Evolutionary conservation across 164 flowering plant species (phyloP).

Genomic region (Berberis thunbergii): DNA sequence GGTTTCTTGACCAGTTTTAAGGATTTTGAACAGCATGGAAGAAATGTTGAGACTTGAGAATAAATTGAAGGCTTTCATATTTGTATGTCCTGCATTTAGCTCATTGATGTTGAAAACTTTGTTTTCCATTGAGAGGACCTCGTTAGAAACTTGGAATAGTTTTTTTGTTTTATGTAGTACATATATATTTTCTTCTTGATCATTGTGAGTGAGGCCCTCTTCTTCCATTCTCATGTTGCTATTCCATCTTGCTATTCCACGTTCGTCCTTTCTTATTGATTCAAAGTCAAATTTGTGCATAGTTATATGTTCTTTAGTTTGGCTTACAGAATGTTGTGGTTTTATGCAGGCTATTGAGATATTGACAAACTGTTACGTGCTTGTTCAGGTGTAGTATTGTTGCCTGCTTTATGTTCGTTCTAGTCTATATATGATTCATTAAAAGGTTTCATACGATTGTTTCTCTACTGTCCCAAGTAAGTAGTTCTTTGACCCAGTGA

Average conservation of each 20-base stretch:
- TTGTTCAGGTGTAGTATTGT: conserved; percentile 56
- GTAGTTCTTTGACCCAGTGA: neutral
- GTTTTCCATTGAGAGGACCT: too few relatives aligned
- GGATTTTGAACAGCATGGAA: neutral
- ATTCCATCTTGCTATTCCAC: neutral
- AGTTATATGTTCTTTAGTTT: neutral
- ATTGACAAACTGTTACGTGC: conserved; percentile 84
- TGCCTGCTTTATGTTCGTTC: neutral
- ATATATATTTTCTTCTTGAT: too few relatives aligned
- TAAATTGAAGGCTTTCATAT: neutral
- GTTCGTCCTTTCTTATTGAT: neutral
- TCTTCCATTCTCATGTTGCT: too few relatives aligned
- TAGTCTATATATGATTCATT: neutral
- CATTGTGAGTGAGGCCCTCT: too few relatives aligned
- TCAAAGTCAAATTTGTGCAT: neutral
- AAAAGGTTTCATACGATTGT: neutral
- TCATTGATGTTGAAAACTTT: too few relatives aligned
- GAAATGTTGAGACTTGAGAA: neutral
- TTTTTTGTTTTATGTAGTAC: too few relatives aligned
- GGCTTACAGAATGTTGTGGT: neutral
- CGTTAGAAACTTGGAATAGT: too few relatives aligned
- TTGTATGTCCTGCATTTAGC: too few relatives aligned
- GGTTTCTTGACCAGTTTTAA: conserved; percentile 1
- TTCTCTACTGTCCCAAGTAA: neutral
- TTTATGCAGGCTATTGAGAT: conserved; percentile 82